A percentile compares a stretch with the other conserved stretches of the same genome.
Evolutionary conservation across 2,329 filamentous ascomycete species (phyloP).

Genomic region (Aspergillus sp.): DNA sequence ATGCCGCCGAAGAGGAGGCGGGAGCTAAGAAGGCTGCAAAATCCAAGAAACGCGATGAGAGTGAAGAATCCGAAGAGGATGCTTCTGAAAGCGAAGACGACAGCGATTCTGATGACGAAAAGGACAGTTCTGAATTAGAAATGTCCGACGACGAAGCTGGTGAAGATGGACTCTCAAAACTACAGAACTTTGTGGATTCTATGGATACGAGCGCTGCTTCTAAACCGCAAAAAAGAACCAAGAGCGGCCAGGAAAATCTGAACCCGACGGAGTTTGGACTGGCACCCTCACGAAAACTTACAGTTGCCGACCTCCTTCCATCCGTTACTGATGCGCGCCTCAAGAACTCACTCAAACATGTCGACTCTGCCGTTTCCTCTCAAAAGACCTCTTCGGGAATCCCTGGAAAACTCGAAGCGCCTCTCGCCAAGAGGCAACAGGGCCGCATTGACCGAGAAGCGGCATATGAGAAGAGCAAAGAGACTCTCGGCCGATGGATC

Average conservation of each 20-base stretch:
- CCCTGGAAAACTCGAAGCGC: conserved; percentile 73
- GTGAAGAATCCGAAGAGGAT: conserved; percentile 36
- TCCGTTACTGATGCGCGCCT: conserved; percentile 71
- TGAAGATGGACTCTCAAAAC: conserved; percentile 56
- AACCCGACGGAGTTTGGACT: conserved; percentile 61
- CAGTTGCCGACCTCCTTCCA: conserved; percentile 71
- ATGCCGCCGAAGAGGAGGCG: conserved; percentile 44
- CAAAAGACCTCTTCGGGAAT: conserved; percentile 54
- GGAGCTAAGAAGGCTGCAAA: conserved; percentile 31
- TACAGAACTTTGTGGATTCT: conserved; percentile 68
- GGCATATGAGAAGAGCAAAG: conserved; percentile 87
- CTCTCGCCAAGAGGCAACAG: conserved; percentile 81
- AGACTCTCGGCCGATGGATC: conserved; percentile 86
- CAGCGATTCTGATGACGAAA: conserved; percentile 46
- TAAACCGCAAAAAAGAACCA: conserved; percentile 34
- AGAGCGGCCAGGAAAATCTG: conserved; percentile 59
- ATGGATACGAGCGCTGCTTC: conserved; percentile 50
- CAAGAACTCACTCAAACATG: conserved; percentile 75
- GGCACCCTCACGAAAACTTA: conserved; percentile 65
- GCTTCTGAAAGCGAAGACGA: conserved; percentile 46
- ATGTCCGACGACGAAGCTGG: conserved; percentile 37
- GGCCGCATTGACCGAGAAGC: conserved; percentile 77
- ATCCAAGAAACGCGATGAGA: conserved; percentile 27
- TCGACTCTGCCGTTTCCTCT: conserved; percentile 45
- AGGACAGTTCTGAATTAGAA: conserved; percentile 42